These are phyloP conservation scores for Cystoderma amianthinum DNA, from an alignment of 768 basidiomycete species.

Conservation along the genomic window DNA sequence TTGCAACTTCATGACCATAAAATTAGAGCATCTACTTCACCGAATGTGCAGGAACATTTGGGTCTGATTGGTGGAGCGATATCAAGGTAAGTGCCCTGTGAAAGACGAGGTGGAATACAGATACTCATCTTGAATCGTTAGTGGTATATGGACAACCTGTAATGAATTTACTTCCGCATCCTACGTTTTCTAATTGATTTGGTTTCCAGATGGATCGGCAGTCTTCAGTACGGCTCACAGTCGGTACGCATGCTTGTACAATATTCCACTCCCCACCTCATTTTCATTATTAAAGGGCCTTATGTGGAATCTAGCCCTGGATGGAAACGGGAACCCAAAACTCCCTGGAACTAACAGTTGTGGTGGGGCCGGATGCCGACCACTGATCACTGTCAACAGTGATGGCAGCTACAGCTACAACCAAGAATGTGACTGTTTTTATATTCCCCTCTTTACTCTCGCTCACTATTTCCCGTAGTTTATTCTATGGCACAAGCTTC, in stretches of 20 bases:
- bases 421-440: slow-evolving; percentile 63
- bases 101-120: no score
- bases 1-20: neutral
- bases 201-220: no score
- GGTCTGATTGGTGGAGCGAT: slow-evolving; percentile 75
- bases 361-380: slow-evolving; percentile 53
- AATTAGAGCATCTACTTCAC: neutral
- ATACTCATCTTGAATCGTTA: no score
- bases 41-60: slow-evolving; percentile 61
- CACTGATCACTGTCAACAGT: slow-evolving; percentile 59
- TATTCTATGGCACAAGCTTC: slow-evolving; percentile 72
- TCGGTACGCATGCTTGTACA: no score
- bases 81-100: slow-evolving; percentile 75
- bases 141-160: slow-evolving; percentile 73
- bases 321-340: slow-evolving; percentile 55
- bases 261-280: no score
- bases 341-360: slow-evolving; percentile 63
- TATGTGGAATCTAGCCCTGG: slow-evolving; percentile 74
- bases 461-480: slow-evolving; percentile 32
- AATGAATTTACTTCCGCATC: neutral
- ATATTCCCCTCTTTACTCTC: no score
- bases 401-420: slow-evolving; percentile 59
- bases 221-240: no score
- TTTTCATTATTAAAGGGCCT: no score
- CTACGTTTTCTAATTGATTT: no score